These are phyloP conservation scores for Pestalotiopsis sp. DNA, from an alignment of 2,329 filamentous ascomycete genomes.

Conservation along the genomic window DNA sequence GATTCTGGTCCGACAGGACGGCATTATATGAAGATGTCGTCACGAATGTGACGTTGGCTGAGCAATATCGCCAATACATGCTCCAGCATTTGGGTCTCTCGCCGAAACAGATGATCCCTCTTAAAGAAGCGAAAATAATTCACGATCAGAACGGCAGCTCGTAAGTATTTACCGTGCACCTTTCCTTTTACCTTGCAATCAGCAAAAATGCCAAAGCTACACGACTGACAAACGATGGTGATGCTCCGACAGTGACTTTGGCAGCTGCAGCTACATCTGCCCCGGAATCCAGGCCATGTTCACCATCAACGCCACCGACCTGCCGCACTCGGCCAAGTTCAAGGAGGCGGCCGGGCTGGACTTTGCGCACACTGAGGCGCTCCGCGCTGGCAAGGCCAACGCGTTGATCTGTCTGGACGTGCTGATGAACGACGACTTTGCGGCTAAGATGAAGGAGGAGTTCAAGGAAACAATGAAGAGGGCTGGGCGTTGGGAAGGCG, in stretches of 20 bases:
- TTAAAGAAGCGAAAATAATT: neutral
- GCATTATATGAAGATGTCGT: constrained; percentile 7
- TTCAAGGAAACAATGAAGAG: neutral
- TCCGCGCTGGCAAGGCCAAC: constrained; percentile 9
- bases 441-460: neutral
- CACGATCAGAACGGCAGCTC: constrained; percentile 6
- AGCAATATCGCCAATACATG: constrained; percentile 11
- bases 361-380: constrained; percentile 6
- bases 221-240: too few relatives aligned
- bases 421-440: constrained; percentile 9
- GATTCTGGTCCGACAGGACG: neutral
- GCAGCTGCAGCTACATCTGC: constrained; percentile 1
- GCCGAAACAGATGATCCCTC: neutral
- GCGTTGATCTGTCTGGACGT: constrained; percentile 8
- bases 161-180: neutral
- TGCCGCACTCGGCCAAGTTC: constrained; percentile 8
- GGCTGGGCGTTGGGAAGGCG: constrained; percentile 1
- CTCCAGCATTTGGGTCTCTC: constrained; percentile 2
- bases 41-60: neutral
- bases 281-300: constrained; percentile 12
- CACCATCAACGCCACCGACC: neutral
- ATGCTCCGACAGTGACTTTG: neutral
- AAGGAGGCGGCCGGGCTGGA: neutral
- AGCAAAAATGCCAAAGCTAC: neutral
- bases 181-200: neutral